Conservation (phyloP, 495 filamentous ascomycete species). For the Neurospora intermedia region DNA sequence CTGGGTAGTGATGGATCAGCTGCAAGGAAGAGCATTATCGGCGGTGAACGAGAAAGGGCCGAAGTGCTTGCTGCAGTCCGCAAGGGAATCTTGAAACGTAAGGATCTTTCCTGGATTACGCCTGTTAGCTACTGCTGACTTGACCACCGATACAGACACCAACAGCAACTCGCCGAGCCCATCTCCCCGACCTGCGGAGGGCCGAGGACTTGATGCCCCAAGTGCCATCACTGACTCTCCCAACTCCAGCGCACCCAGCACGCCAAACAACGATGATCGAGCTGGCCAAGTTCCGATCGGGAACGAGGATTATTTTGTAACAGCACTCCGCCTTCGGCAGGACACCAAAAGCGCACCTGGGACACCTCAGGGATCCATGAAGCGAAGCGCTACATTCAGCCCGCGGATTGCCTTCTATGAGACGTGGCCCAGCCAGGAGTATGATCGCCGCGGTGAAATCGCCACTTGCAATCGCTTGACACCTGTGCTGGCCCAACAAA, state of each 20-base stretch:
- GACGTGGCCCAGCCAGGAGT: constrained; percentile 90
- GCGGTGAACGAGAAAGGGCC: constrained; percentile 80
- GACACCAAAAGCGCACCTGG: constrained; percentile 66
- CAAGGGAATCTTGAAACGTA: constrained; percentile 93
- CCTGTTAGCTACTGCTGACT: neutral
- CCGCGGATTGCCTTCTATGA: constrained; percentile 92
- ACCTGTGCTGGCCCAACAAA: constrained; percentile 94
- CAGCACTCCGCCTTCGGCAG: constrained; percentile 53
- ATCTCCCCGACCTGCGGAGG: constrained; percentile 46
- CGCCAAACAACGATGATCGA: constrained; percentile 63
- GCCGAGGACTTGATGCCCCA: constrained; percentile 39
- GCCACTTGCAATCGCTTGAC: constrained; percentile 97
- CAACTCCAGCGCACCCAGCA: constrained; percentile 70
- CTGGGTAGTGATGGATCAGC: constrained; percentile 48
- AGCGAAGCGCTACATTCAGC: constrained; percentile 79
- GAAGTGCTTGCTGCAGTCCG: constrained; percentile 82
- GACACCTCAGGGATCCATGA: constrained; percentile 55
- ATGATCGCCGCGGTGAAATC: constrained; percentile 91
- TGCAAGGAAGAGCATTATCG: constrained; percentile 76
- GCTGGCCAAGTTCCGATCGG: constrained; percentile 61
- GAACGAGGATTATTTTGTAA: constrained; percentile 80
- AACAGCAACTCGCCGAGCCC: constrained; percentile 56
- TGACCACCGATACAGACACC: constrained; percentile 10
- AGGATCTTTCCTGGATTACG: constrained; percentile 21
- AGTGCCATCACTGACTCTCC: constrained; percentile 60